Conservation (phyloP, 805 yeast genomes). For the Isabelozyma pseudorhagii region DNA sequence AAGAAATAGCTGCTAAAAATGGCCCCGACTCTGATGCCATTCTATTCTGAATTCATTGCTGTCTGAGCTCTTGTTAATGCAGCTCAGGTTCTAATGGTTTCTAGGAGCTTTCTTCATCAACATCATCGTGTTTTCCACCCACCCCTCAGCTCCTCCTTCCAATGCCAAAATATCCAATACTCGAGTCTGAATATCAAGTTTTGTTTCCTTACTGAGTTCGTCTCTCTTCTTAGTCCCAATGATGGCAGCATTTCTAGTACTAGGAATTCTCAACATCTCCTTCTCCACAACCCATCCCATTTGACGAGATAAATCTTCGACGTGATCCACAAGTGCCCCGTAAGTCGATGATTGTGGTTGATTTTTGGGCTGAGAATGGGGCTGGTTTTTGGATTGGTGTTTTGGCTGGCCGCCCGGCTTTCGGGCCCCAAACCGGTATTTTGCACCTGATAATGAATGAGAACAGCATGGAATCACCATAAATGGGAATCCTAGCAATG, state of each 20-base stretch:
- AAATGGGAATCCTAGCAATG: slow-evolving; percentile 80
- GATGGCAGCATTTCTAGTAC: slow-evolving; percentile 89
- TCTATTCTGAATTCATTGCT: too few relatives aligned
- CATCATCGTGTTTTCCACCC: slow-evolving; percentile 79
- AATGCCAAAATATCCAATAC: slow-evolving; percentile 60
- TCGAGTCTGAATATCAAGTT: slow-evolving; percentile 32
- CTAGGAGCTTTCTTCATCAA: slow-evolving; percentile 70
- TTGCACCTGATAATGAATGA: slow-evolving; percentile 76
- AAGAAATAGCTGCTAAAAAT: too few relatives aligned
- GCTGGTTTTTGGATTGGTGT: neutral
- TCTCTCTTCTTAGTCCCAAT: slow-evolving; percentile 53
- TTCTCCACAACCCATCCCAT: slow-evolving; percentile 84
- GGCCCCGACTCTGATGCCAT: too few relatives aligned
- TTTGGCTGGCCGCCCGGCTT: slow-evolving; percentile 7
- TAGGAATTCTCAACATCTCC: slow-evolving; percentile 89
- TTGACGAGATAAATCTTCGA: slow-evolving; percentile 58
- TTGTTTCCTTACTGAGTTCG: slow-evolving; percentile 14
- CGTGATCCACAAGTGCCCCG: slow-evolving; percentile 84
- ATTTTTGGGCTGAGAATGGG: neutral
- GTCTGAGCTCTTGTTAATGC: too few relatives aligned
- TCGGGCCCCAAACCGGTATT: slow-evolving; percentile 58
- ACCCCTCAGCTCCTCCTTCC: slow-evolving; percentile 89
- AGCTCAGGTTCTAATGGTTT: slow-evolving; percentile 45
- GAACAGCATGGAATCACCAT: slow-evolving; percentile 96
- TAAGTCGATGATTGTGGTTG: slow-evolving; percentile 52